Evolutionary conservation across 2,329 filamentous ascomycete species (phyloP), one percentile per base, ranked within the genome.

Genomic region (Arthrobotrys musiformis): DNA sequence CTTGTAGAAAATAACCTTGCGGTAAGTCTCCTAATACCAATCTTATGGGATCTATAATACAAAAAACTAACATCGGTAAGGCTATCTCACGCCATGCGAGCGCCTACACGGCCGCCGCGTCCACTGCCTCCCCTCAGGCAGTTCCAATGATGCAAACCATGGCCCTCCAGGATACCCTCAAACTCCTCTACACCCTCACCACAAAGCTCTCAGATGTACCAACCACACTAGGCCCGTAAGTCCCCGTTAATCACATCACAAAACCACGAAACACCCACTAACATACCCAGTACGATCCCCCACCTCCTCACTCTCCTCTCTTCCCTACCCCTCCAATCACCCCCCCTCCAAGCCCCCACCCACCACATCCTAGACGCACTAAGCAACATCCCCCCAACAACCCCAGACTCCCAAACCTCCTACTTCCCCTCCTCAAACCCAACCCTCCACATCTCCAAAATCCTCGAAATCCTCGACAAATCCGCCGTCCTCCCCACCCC

Each of bases 101-200:
- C 78, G 84, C 85, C 80, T 88, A 87, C 78, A 85, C 82, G 24
- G 82, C 81, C 9, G 52, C 62, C 7, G 26, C 30, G 15, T 35
- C 62, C 8, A 79, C 79, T 11, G 40, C 70, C 17, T 80, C 80
- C n/a, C 52, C 79, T 7, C 87, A 88, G 0, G 54, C 30, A 40
- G 33, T 58, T 17, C 30, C 54, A 19, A 58, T 58, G 54, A 92
- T 94, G 87, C 89, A 91, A 79, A 89, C 91, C 73, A 89, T 94
- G 89, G 93, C 94, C 0, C 86, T 98, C 40, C 87, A 87, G 7
- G 94, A 98, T 83, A 94, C 92, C 0, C 85, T 95, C 60, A 97
- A 97, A 82, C 86, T 98, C 44, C 85, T 97, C 62, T 98, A 96
- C 86, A 97, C 97, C 83, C 86, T 97, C 64, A 92, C 91, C 1